These are phyloP conservation scores for Antitrichia curtipendula DNA, from an alignment of 225 moss, liverwort and hornwort genomes.

Conservation along the genomic window DNA sequence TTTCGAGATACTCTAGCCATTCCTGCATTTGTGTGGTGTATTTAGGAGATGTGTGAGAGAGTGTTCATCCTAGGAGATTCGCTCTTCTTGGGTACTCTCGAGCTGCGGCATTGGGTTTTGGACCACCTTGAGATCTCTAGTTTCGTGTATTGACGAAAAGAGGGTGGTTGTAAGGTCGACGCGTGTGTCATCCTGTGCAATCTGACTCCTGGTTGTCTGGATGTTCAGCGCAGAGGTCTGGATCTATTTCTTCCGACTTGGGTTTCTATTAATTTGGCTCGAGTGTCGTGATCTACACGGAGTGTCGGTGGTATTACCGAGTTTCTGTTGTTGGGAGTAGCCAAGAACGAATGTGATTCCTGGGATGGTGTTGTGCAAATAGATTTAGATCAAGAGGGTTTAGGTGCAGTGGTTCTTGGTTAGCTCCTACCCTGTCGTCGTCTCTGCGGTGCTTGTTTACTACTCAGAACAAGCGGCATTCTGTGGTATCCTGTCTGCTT, in stretches of 20 bases:
- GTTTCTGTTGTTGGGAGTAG: neutral
- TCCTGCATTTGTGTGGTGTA: neutral
- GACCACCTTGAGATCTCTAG: neutral
- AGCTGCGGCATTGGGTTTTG: neutral
- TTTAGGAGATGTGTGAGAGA: neutral
- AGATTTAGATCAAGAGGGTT: neutral
- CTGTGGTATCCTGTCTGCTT: neutral
- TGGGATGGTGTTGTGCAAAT: neutral
- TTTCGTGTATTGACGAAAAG: neutral
- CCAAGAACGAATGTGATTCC: neutral
- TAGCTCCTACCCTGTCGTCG: neutral
- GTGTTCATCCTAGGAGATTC: neutral
- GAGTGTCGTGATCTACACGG: neutral
- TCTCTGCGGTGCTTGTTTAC: neutral
- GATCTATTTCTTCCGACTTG: neutral
- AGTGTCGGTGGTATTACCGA: neutral
- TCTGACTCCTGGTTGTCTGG: neutral
- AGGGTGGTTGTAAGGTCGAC: neutral
- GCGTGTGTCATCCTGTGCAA: neutral
- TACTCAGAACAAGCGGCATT: neutral
- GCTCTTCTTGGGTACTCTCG: neutral
- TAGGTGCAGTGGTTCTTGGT: conserved; percentile 2
- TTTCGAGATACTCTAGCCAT: neutral
- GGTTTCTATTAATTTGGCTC: neutral
- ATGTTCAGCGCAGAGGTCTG: neutral